Conservation (phyloP, 768 basidiomycete genomes). For the Boletus sensibilis region DNA sequence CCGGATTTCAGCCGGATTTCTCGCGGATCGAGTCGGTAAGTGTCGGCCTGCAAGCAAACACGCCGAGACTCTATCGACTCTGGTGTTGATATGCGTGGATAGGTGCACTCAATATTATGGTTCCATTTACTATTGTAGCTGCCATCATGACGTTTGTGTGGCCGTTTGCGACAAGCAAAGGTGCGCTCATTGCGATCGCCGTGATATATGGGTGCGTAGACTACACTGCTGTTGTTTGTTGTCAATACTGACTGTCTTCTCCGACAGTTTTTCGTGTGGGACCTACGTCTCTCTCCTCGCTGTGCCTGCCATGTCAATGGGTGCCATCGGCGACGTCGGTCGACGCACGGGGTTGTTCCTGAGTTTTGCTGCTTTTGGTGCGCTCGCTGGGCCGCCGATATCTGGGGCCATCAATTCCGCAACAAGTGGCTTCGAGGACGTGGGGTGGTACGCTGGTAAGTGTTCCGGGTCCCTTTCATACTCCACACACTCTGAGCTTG, state of each 20-base stretch:
- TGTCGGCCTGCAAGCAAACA: background rate
- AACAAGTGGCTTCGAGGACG: slow-evolving; percentile 43
- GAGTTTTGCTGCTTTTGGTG: slow-evolving; percentile 59
- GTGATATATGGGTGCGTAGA: slow-evolving; percentile 61
- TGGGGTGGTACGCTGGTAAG: slow-evolving; percentile 43
- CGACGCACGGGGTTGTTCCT: slow-evolving; percentile 64
- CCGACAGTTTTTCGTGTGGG: slow-evolving; percentile 55
- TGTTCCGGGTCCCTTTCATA: background rate
- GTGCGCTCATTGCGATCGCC: slow-evolving; percentile 49
- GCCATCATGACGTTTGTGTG: slow-evolving; percentile 64
- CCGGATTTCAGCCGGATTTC: slow-evolving; percentile 50
- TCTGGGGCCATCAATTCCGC: slow-evolving; percentile 63
- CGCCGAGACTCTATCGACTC: background rate
- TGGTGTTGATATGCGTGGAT: background rate
- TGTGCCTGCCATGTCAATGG: slow-evolving; percentile 61
- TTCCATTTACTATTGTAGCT: slow-evolving; percentile 55
- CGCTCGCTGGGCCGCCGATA: slow-evolving; percentile 68
- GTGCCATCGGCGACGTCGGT: slow-evolving; percentile 59
- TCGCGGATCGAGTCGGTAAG: slow-evolving; percentile 56
- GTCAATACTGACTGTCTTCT: background rate
- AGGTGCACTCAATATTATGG: slow-evolving; percentile 71
- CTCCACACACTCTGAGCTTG: background rate
- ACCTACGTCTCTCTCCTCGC: slow-evolving; percentile 56
- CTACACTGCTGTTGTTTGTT: fast-evolving
- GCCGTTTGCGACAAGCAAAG: slow-evolving; percentile 56